Base-by-base conservation (phyloP, 306 rosid species). In the Castanospermum australe region DNA sequence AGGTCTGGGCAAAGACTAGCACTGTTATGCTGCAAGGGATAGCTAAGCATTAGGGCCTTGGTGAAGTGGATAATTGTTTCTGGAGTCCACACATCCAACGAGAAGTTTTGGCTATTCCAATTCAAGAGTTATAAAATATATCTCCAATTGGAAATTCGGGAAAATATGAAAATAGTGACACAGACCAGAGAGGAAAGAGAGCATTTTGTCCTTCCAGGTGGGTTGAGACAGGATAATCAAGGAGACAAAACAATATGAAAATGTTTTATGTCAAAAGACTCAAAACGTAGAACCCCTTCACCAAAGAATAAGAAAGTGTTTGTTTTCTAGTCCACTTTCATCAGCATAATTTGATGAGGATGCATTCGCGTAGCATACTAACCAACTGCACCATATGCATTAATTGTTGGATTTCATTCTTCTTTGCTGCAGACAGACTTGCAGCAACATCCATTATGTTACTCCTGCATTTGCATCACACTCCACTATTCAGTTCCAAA, bases 351-450 rank as follows among this genome's bases (percentile, higher is more conserved):
- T 25, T 61, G 75, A 78, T 17, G 52, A 52, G 20, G 41, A 69
- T 28, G 71, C 45, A 79, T 30, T 69, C 52, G 1, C 25, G 15
- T 45, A 79, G 33, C 64, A 67, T 55, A 71, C 91, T 80, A 80
- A 94, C 98, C 93, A 30, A 71, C 84, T 87, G 82, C 64, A 89
- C 85, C 89, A 85, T 82, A 38, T 50, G 80, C 80, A 10, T 88
- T 88, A 92, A 81, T 74, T 78, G 80, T 71, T 89, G 89, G 80
- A 94, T 84, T 88, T 94, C 97, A 20, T 87, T 73, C 87, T 87
- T 90, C 80, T 85, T 89, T 61, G 78, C 77, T 18, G 79, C 17
- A 42, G 83, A 86, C 75, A 92, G 88, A 84, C 78, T 80, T 35
- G 80, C 79, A 79, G 87, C 85, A 45, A 81, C 88, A 82, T 89